These are phyloP conservation scores for Syzygium grande DNA, from an alignment of 345 rosid genomes.

Conservation along the genomic window DNA sequence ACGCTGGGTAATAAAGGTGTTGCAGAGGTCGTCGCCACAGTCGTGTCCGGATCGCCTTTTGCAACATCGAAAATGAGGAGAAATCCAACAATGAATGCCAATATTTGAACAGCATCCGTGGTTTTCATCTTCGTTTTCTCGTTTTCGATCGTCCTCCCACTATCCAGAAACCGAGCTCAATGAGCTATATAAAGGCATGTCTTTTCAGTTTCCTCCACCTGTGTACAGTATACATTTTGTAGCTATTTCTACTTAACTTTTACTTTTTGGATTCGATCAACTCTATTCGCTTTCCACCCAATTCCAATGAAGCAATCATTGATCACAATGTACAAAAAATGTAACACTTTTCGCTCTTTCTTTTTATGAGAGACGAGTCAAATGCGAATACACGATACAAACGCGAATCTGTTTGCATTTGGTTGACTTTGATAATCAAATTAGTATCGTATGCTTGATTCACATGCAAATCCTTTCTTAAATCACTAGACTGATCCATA, in stretches of 20 bases:
- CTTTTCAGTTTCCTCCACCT: no score
- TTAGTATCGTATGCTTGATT: no score
- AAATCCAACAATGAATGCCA: neutral
- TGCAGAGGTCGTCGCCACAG: no score
- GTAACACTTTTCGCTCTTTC: neutral
- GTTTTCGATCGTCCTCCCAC: neutral
- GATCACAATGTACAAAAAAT: neutral
- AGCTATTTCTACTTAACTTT: neutral
- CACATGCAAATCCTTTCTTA: no score
- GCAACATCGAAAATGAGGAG: accelerated
- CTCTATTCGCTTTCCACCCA: neutral
- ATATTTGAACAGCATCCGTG: neutral
- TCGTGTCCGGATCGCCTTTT: neutral
- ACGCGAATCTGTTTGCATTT: no score
- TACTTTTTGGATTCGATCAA: neutral
- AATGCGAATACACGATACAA: no score
- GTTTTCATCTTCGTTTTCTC: no score
- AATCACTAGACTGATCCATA: no score
- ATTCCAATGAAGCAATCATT: neutral
- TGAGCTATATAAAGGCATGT: neutral
- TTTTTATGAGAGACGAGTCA: neutral
- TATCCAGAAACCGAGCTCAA: neutral
- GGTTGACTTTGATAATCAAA: no score
- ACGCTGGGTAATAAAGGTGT: no score
- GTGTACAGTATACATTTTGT: no score